Percentiles rank a stretch among this genome's conserved stretches.
Conservation (phyloP, 2,329 filamentous ascomycete genomes). For the Cadophora sp. region DNA sequence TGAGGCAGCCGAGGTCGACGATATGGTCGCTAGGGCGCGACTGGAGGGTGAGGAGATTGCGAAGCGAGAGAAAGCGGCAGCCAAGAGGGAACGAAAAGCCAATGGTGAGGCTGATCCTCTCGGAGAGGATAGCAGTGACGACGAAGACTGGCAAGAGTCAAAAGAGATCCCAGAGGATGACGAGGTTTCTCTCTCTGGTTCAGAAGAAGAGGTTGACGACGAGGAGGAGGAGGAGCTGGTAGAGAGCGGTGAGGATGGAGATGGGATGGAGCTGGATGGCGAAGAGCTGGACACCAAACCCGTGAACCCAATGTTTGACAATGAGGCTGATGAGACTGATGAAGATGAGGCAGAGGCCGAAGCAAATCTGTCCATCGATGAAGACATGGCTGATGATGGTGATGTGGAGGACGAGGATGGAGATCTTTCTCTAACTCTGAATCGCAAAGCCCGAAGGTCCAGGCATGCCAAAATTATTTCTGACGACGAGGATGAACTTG, state of each 20-base stretch:
- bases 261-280: constrained; percentile 52
- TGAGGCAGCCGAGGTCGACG: constrained; percentile 83
- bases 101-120: constrained; percentile 51
- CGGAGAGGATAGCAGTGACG: constrained; percentile 58
- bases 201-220: constrained; percentile 47
- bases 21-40: constrained; percentile 84
- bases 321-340: constrained; percentile 48
- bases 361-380: constrained; percentile 42
- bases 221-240: constrained; percentile 42
- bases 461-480: constrained; percentile 45
- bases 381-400: constrained; percentile 36
- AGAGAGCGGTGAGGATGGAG: constrained; percentile 49
- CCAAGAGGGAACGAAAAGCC: constrained; percentile 65
- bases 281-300: constrained; percentile 46
- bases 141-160: constrained; percentile 59
- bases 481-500: constrained; percentile 53
- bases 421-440: constrained; percentile 26
- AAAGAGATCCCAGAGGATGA: constrained; percentile 50
- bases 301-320: constrained; percentile 39
- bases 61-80: constrained; percentile 75
- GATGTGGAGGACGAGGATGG: constrained; percentile 42
- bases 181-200: constrained; percentile 48
- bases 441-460: constrained; percentile 29
- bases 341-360: constrained; percentile 44
- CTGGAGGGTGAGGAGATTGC: constrained; percentile 81